Base-by-base conservation (phyloP, 1,284 basidiomycete species). In the Malassezia furfur region DNA sequence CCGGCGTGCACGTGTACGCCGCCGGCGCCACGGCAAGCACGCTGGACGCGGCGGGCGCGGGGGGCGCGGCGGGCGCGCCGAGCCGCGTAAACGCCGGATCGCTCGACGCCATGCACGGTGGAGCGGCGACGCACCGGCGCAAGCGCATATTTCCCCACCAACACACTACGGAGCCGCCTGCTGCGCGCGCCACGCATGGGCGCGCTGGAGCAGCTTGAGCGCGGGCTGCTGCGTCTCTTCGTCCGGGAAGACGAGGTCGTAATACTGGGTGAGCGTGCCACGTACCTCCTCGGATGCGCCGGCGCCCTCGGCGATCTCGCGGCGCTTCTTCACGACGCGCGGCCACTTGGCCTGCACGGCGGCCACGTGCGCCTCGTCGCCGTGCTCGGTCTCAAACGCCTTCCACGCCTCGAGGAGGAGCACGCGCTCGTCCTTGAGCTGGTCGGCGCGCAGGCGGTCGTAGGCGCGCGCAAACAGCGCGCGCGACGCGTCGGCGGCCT, bases 341-440 rank as follows among this genome's bases (percentile, higher is more conserved):
- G 91, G 91, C 83, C 91, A 86, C 84, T 88, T 88, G 49, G 79
- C 82, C 66, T 91, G 82, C 14, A 96, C 89, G 77, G 84, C 85
- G 25, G 81, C 79, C 30, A 86, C 79, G n/a, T 63, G 63, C 2
- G 47, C 38, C 4, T 50, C n/a, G 7, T 57, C 80, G 17, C 91
- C 90, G 63, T 89, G 79, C 44, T 82, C 80, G 62, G 84, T 79
- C 77, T 96, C 91, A 70, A 91, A 91, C 3, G 83, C 79, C 77
- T 91, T 93, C 91, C 91, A 96, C 1, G 88, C 85, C 72, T 91
- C 87, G 19, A 96, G 81, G 10, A 96, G 78, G 6, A 87, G 84
- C 39, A 90, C 87, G 52, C 91, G 87, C 85, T 96, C 89, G 68
- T 86, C 85, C 76, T 94, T 94, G 51, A 93, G 79, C 5, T 80